Base-by-base conservation (phyloP, 2,329 filamentous ascomycete genomes). In the Cadophora luteo-olivacea region DNA sequence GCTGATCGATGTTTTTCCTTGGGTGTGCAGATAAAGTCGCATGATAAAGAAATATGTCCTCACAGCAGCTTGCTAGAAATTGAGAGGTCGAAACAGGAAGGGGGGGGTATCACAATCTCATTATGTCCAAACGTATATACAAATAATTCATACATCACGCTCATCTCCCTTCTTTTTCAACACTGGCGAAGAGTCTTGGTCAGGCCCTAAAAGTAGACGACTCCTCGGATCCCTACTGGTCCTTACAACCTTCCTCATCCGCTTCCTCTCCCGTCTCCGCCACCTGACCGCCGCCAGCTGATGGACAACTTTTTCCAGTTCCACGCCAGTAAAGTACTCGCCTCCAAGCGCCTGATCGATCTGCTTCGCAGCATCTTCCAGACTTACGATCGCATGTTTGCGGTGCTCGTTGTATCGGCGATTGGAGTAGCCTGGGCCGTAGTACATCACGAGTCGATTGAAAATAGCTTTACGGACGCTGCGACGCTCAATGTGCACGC, bases 371-470 rank as follows among this genome's bases (percentile, higher is more conserved):
- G 55, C 55, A 1, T 63, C 61, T 19, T 48, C 36, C 11, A 72
- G 49, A 61, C 70, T 70, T 9, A 72, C 69, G 16, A 48, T 72
- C 36, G 48, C 75, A 60, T 2, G 4, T 62, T 5, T 38, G 49
- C 57, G 67, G 55, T 16, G 61, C 72, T n/a, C 29, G 32, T 77
- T 77, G 41, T 72, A 67, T 19, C 29, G 57, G 9, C 58, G 65
- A 19, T 58, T 69, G 3, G 75, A 78, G 32, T 29, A 48, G 29
- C 72, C 71, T 1, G 70, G 72, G 1, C 77, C 75, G 57, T 73
- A 77, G 12, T 75, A 74, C 16, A 67, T 68, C 24, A 76, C 55
- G 8, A 78, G 66, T 19, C 77, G 75, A 49, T 74, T 57, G 25
- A 75, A 65, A 12, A 77, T 68, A 3, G 73, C 75, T 60, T 66